Evolutionary conservation across 352 stramenopile genomes (phyloP).

Genomic region (Phytophthora citricola): DNA sequence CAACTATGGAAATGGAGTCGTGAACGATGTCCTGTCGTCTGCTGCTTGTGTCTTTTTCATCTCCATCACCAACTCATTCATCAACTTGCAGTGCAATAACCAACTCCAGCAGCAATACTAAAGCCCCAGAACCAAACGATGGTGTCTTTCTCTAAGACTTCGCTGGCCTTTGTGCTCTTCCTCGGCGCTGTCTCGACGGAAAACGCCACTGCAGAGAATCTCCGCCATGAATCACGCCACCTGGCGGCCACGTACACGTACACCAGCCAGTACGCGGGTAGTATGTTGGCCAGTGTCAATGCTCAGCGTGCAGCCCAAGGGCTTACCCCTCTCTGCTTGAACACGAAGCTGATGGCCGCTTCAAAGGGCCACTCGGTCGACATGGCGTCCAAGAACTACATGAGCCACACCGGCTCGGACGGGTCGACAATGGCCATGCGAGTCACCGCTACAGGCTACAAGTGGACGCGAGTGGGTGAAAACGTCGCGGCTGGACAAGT

Average conservation of each 20-base stretch:
- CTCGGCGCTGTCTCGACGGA: background rate
- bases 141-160: constrained; percentile 15
- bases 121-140: background rate
- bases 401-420: constrained; percentile 50
- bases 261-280: constrained; percentile 12
- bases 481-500: constrained; percentile 55
- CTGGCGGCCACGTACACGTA: constrained; percentile 9
- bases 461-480: constrained; percentile 48
- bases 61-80: constrained; percentile 10
- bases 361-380: constrained; percentile 34
- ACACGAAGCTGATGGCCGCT: constrained; percentile 34
- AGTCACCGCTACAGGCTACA: constrained; percentile 45
- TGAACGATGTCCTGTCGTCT: background rate
- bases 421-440: constrained; percentile 45
- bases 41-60: background rate
- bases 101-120: constrained; percentile 5
- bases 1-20: background rate
- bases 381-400: constrained; percentile 48
- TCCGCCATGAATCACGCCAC: constrained; percentile 18
- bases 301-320: constrained; percentile 41
- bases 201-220: constrained; percentile 5
- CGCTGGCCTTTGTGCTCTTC: constrained; percentile 14
- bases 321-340: constrained; percentile 42
- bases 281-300: constrained; percentile 42
- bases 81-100: constrained; percentile 11